Percentiles rank a stretch among this genome's conserved stretches.
Evolutionary conservation across 2,329 filamentous ascomycete species (phyloP).

Genomic region (Fusarium longipes): DNA sequence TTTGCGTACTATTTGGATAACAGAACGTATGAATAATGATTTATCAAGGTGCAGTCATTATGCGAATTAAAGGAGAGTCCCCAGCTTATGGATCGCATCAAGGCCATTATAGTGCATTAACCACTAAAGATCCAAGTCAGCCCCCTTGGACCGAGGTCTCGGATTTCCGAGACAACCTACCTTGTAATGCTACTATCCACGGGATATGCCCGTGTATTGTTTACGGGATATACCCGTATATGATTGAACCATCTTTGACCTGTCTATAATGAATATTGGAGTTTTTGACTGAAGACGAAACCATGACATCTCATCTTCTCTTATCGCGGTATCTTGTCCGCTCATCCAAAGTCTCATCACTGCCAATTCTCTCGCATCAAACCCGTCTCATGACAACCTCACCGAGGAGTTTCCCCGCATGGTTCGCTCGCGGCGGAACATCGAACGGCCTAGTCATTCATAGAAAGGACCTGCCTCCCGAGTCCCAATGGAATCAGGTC

Average conservation of each 20-base stretch:
- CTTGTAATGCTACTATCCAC: background rate
- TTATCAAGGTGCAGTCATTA: background rate
- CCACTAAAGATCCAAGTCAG: conserved; percentile 15
- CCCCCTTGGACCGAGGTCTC: background rate
- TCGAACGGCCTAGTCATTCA: conserved; percentile 71
- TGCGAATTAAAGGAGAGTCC: too few species aligned
- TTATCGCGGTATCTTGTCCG: conserved; percentile 6
- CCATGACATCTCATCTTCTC: background rate
- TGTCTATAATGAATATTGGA: background rate
- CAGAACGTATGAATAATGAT: background rate
- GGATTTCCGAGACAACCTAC: conserved; percentile 18
- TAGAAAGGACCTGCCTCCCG: conserved; percentile 51
- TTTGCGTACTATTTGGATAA: background rate
- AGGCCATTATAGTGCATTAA: conserved; percentile 7
- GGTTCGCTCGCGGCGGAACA: conserved; percentile 71
- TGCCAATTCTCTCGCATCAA: conserved; percentile 1
- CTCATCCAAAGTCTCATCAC: background rate
- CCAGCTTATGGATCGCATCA: background rate
- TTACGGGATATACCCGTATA: background rate
- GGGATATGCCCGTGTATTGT: background rate
- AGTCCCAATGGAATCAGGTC: conserved; percentile 57
- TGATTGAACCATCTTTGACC: too few species aligned
- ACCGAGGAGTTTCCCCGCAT: conserved; percentile 51
- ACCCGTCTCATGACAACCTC: conserved; percentile 19
- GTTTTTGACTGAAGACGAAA: too few species aligned